A percentile compares a stretch with the other conserved stretches of the same genome.
phyloP scores from a whole-genome alignment of 176 grass and related monocot genomes.

The Tillandsia leiboldiana region DNA sequence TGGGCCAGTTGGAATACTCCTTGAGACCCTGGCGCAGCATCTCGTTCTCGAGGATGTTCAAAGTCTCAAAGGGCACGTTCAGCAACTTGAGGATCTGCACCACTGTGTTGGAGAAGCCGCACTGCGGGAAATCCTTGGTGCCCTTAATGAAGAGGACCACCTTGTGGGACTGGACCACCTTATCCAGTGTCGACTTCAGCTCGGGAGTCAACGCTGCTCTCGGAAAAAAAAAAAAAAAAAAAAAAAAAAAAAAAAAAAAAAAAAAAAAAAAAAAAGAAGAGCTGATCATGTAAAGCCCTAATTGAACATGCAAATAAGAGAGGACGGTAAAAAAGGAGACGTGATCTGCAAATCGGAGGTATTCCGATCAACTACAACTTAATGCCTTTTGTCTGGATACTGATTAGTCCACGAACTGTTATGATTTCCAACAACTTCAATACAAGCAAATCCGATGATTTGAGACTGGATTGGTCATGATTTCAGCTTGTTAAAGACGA shows the following conservation, averaged over 20 bases:
- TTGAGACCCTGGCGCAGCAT: slow-evolving; percentile 73
- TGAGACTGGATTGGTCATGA: too few species aligned
- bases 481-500: too few species aligned
- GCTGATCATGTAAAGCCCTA: too few species aligned
- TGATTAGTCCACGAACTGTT: too few species aligned
- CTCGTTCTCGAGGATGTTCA: slow-evolving; percentile 86
- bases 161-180: slow-evolving; percentile 64
- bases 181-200: slow-evolving; percentile 69
- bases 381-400: too few species aligned
- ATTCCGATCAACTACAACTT: too few species aligned
- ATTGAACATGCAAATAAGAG: not conserved
- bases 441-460: too few species aligned
- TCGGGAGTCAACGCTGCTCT: slow-evolving; percentile 28
- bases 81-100: slow-evolving; percentile 86
- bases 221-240: not conserved
- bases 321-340: not conserved
- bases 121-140: slow-evolving; percentile 91
- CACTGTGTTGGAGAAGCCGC: slow-evolving; percentile 86
- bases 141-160: slow-evolving; percentile 97
- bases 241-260: not conserved
- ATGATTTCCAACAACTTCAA: too few species aligned
- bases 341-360: too few species aligned
- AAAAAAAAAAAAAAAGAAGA: not conserved
- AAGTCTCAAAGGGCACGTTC: slow-evolving; percentile 78
- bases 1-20: slow-evolving; percentile 96